Base-by-base conservation (phyloP, 345 rosid genomes). In the Gossypium bickii region DNA sequence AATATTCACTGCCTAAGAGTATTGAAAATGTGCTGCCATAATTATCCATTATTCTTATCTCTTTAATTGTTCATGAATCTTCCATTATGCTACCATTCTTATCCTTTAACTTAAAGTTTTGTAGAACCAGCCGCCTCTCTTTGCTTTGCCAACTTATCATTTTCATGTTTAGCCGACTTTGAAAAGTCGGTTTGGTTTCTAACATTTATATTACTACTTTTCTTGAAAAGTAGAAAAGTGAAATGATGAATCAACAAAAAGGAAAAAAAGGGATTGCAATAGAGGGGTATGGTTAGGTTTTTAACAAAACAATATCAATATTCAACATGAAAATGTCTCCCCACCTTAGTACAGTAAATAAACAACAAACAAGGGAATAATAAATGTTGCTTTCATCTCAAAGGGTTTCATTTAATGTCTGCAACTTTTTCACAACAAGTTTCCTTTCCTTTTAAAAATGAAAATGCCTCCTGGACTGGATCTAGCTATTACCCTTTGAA, bases 381-480 rank as follows among this genome's bases (percentile, higher is more conserved):
- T 38, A 72, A 24, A 24, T 72, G 65, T 43, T 44, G 44, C 25
- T 58, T 58, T 72, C 75, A 68, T 68, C 38, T 67, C 12, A 17
- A 47, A 48, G n/a, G 55, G n/a, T 67, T 67, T 67, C 71, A 45
- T 12, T 10, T 44, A 34, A 12, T 4, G 18, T 34, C 38, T 4
- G 34, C 6, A 45, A 13, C 38, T 67, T 66, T 66, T 12, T 22
- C 53, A 18, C 11, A 51, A 66, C 17, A 66, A 12, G 12, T n/a
- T 48, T 44, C 70, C 6, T 66, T 66, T 66, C 70, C 34, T 44
- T 44, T 62, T 2, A 1, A 15, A 22, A 2, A 44, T 43, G 24
- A 43, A 66, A 45, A 7, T 20, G 7, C 17, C 55, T 15, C 55
- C 55, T 51, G 2, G 2, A 55, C 24, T 67, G 9, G 13, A 67